Evolutionary conservation across 805 yeast genomes (phyloP), one percentile per base, ranked within the genome.

Genomic region (Candida anglica): DNA sequence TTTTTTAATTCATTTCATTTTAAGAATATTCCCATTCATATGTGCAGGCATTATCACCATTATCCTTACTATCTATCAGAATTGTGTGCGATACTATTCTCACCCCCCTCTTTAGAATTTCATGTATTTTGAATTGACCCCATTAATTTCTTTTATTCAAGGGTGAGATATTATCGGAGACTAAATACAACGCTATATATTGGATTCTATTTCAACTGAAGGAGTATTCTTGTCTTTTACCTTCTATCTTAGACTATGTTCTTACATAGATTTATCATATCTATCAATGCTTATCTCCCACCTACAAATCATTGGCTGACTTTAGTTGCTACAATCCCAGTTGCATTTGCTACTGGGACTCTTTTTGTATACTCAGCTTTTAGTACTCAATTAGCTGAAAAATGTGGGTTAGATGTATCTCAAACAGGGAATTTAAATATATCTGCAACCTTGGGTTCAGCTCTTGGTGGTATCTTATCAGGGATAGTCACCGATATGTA

Each of bases 341-440:
- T 60, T 15, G 55, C 63, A 0, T 39, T 60, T n/a, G 44, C 64
- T 1, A 43, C 60, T 17, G 66, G 66, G 6, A 57, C 65, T 2
- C 32, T 60, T 5, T 60, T 60, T 38, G 62, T 58, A 7, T 59
- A 46, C 39, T 59, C 65, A 2, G 56, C 58, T 3, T 60, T 55
- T 34, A 50, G 51, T 15, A 58, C 65, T 7, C 59, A 58, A 30
- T 45, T 60, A 27, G 62, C 61, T 4, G 53, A 53, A 11, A 34
- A 37, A 28, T 60, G 66, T 42, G 44, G 49, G 8, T 44, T 60
- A 19, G 50, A 41, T 26, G 45, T 62, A 9, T 47, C 57, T 16
- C 46, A 50, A 34, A 43, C 57, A 19, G 59, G 62, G 9, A 53
- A 56, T 38, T 49, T 60, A 40, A 59, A 51, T 36, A 56, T 60